Conservation (phyloP, 345 rosid genomes). For the Camelina sativa region DNA sequence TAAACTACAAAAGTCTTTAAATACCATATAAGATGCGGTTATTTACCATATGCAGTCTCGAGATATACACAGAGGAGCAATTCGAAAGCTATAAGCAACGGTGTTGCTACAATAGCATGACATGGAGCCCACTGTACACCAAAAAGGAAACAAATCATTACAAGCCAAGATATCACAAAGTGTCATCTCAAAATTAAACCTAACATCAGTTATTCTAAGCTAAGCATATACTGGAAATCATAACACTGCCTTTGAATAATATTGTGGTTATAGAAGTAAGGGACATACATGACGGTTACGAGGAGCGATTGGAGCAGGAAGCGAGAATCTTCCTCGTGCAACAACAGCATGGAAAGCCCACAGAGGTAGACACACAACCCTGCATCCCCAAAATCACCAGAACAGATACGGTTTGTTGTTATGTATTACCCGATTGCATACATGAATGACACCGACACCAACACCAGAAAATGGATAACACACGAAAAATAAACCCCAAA, state of each 20-base stretch:
- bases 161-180: neutral
- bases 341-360: conserved; percentile 95
- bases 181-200: too few relatives aligned
- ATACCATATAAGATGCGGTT: neutral
- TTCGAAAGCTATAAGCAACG: conserved; percentile 92
- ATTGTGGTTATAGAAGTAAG: conserved; percentile 4
- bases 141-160: conserved; percentile 25
- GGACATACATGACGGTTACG: conserved; percentile 81
- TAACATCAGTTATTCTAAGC: too few relatives aligned
- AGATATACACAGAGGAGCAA: conserved; percentile 94
- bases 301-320: conserved; percentile 96
- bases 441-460: neutral
- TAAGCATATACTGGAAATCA: neutral
- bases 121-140: conserved; percentile 98
- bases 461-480: conserved; percentile 16
- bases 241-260: conserved; percentile 5
- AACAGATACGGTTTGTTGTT: neutral
- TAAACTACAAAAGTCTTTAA: conserved; percentile 11
- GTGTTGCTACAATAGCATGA: conserved; percentile 92
- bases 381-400: conserved; percentile 43
- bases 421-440: neutral
- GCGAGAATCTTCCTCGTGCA: conserved; percentile 94
- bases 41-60: conserved; percentile 75
- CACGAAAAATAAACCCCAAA: neutral
- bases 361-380: conserved; percentile 82